These are phyloP conservation scores for Mycena olivaceomarginata DNA, from an alignment of 768 basidiomycete genomes.

Conservation along the genomic window DNA sequence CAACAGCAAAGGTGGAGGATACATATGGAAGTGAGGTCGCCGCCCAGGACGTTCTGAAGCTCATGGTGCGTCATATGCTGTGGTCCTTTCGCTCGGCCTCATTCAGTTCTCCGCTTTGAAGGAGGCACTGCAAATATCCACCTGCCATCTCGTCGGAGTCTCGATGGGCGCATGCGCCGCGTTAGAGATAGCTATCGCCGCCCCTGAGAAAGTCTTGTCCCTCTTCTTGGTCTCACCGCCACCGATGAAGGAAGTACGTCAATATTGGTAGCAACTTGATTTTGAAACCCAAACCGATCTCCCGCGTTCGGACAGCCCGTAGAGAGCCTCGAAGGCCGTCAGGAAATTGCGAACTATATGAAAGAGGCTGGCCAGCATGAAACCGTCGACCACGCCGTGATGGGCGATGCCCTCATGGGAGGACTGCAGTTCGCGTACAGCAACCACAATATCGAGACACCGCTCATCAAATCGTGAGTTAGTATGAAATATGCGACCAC, in stretches of 20 bases:
- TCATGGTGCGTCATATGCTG: conserved; percentile 52
- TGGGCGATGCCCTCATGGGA: conserved; percentile 53
- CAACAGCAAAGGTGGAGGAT: conserved; percentile 50
- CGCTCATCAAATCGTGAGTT: conserved; percentile 51
- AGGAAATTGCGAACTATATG: conserved; percentile 59
- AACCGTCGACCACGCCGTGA: conserved; percentile 46
- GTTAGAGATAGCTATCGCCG: conserved; percentile 55
- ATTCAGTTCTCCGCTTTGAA: conserved; percentile 27
- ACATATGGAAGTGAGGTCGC: conserved; percentile 52
- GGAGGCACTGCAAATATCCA: conserved; percentile 59
- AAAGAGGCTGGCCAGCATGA: conserved; percentile 48
- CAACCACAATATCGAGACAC: conserved; percentile 29
- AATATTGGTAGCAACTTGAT: not conserved
- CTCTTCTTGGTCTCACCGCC: conserved; percentile 60
- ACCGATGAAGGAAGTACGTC: conserved; percentile 56
- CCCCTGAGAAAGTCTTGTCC: conserved; percentile 58
- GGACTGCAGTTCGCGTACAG: conserved; percentile 58
- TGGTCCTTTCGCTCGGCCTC: not conserved
- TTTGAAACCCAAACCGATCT: not conserved
- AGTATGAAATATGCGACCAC: not conserved
- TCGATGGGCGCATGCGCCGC: conserved; percentile 60
- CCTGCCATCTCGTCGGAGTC: conserved; percentile 60
- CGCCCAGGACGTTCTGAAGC: conserved; percentile 57
- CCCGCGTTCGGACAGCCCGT: conserved; percentile 47
- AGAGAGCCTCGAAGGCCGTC: conserved; percentile 56